These are phyloP conservation scores for Stylosanthes scabra DNA, from an alignment of 331 rosid species.

Conservation along the genomic window DNA sequence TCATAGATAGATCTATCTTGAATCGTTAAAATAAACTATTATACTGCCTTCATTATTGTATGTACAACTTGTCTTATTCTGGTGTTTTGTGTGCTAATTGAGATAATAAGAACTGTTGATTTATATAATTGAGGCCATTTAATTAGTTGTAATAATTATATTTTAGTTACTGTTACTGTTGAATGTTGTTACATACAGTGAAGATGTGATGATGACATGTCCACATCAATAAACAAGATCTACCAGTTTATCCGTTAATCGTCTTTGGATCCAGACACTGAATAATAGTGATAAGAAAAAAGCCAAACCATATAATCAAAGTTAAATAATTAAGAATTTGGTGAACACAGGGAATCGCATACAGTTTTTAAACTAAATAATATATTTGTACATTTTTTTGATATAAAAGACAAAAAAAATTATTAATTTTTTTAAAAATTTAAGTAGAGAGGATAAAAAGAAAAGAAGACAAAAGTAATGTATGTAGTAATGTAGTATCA, in stretches of 20 bases:
- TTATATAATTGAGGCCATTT: constrained; percentile 5
- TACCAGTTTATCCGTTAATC: constrained; percentile 1
- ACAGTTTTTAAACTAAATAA: too few relatives aligned
- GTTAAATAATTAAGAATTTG: constrained; percentile 6
- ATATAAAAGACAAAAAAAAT: too few relatives aligned
- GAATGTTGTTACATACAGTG: constrained; percentile 10
- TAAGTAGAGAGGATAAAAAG: too few relatives aligned
- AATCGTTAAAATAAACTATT: background rate
- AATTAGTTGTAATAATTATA: background rate
- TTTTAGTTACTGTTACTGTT: background rate
- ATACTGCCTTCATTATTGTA: background rate
- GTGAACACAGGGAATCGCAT: constrained; percentile 12
- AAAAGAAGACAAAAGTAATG: too few relatives aligned
- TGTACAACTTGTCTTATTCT: constrained; percentile 18
- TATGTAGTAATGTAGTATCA: too few relatives aligned
- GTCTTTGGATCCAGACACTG: constrained; percentile 29
- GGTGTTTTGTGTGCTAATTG: background rate
- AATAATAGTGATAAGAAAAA: background rate
- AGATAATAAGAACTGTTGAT: background rate
- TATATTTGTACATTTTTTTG: too few relatives aligned
- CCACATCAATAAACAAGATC: constrained; percentile 26
- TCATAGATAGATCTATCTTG: background rate
- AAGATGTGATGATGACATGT: constrained; percentile 6
- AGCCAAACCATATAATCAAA: constrained; percentile 2
- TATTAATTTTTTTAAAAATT: too few relatives aligned